Evolutionary conservation across 164 flowering plant species (phyloP), one percentile per base, ranked within the genome.

Genomic region (Umbilicus rupestris): DNA sequence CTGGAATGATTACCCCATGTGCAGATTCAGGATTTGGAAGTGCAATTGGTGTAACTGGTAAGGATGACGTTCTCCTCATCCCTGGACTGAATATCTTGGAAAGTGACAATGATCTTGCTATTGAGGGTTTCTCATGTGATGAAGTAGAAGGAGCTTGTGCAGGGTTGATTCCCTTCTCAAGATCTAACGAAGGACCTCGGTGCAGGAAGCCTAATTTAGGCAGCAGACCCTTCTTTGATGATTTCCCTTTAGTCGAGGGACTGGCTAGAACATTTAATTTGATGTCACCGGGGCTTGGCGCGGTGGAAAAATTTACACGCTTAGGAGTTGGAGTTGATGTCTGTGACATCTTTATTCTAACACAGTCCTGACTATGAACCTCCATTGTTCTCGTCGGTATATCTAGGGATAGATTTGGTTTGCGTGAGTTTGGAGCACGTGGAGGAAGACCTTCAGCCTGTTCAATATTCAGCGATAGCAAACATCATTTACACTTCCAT

Each of bases 311-410:
- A 74, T 86, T 84, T 2, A 86, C 92, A 74, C 69, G 80, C 70
- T 70, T 84, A 3, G 86, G 86, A 46, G 86, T 86, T 15, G 81
- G 83, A 78, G 79, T 83, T 49, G 84, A 80, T 0, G 84, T 75
- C 30, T 73, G 70, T 1, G 87, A 82, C 81, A 79, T 80, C 63
- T 79, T 82, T 24, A 83, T 74, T 57, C 63, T 73, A 24, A 80
- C 79, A 52, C 76, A 75, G 28, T 78, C 87, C 66, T 74, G 79
- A 17, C 63, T 16, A 24, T 78, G 73, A 12, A n/a, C 69, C 28
- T 67, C 83, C 64, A 68, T 1, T 46, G 73, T 57, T 76, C 86
- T 75, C 24, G 76, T 30, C 7, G 89, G 89, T 70, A 86, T 82
- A 50, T 86, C 84, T 9, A 84, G 71, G 69, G 66, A 75, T 20